phyloP scores from a whole-genome alignment of 768 basidiomycete genomes.

The Termitomyces sp. region DNA sequence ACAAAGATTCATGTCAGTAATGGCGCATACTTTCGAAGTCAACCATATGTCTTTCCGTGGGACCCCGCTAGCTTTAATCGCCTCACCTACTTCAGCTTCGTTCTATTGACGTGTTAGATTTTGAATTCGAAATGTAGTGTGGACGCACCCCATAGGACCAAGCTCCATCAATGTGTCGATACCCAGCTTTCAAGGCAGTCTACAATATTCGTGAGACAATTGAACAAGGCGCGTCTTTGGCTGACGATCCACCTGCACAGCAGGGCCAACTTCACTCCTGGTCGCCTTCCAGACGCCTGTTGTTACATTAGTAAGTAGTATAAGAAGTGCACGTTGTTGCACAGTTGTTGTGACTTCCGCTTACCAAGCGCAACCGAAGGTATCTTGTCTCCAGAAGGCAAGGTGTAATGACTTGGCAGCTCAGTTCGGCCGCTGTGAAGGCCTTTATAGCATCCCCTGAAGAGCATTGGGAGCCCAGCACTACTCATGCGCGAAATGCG shows the following conservation, averaged over 20 bases:
- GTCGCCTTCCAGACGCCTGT: constrained; percentile 64
- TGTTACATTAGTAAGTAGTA: neutral
- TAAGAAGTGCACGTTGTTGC: neutral
- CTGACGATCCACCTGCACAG: constrained; percentile 50
- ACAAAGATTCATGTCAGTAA: neutral
- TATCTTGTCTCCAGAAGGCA: constrained; percentile 68
- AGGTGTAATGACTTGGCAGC: constrained; percentile 49
- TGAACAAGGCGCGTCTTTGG: neutral
- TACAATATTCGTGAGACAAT: constrained; percentile 20
- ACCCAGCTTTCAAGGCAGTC: constrained; percentile 61
- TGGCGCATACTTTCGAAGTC: constrained; percentile 50
- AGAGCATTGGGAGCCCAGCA: neutral
- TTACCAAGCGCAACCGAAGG: constrained; percentile 66
- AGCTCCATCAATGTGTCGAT: constrained; percentile 73
- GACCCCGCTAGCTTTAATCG: constrained; percentile 56
- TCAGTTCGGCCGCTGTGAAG: constrained; percentile 4
- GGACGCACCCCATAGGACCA: constrained; percentile 61
- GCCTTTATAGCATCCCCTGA: constrained; percentile 9
- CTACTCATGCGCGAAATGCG: constrained; percentile 4
- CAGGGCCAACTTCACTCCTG: constrained; percentile 58
- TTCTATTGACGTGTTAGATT: constrained; percentile 39
- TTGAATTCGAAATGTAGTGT: neutral
- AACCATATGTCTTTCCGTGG: constrained; percentile 66
- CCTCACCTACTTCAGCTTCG: constrained; percentile 67
- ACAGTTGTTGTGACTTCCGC: neutral